Base-by-base conservation (phyloP, 148 eudicot genomes). In the Heliosperma pusillum region DNA sequence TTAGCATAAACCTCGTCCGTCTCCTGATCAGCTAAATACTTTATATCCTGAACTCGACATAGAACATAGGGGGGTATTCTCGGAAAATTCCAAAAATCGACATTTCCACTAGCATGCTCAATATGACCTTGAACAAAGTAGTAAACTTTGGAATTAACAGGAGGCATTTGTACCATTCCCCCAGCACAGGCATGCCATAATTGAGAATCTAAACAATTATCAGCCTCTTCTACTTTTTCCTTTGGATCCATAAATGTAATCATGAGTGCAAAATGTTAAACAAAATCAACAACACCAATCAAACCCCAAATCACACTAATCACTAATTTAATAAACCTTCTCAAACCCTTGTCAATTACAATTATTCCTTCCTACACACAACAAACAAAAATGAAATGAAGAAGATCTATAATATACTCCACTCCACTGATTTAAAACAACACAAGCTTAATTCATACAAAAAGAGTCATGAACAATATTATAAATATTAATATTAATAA, bases 181-280 rank as follows among this genome's bases (percentile, higher is more conserved):
- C 98, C 98, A 47, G 98, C 98, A 79, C 98, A 94, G 59, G 96
- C 98, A 83, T 94, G 98, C 98, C 98, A 94, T 72, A 94, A 73
- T 70, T 94, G 98, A 56, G 98, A 88, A 86, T 92, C 98, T 76
- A 94, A 84, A 76, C 89, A 82, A 70, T 80, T 87, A 61, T 89
- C 89, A 22, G 57, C 81, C 76, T 87, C 91, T 74, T 85, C 88
- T 75, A 86, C 73, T 77, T 84, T 91, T 12, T 89, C 97, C 67
- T 86, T 89, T 0, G 98, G 80, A 82, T 93, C 97, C 83, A 93
- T 86, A 68, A 93, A 87, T 0, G 89, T 90, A 77, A 93, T 87
- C 96, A 90, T 93, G 72, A 74, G 82, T 13, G 26, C 52, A 52
- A 73, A 77, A n/a, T 22, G 19, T 47, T 29, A 69, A 61, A 61